These are phyloP conservation scores for Apiotrichum gracile DNA, from an alignment of 1,284 basidiomycete genomes.

Conservation along the genomic window DNA sequence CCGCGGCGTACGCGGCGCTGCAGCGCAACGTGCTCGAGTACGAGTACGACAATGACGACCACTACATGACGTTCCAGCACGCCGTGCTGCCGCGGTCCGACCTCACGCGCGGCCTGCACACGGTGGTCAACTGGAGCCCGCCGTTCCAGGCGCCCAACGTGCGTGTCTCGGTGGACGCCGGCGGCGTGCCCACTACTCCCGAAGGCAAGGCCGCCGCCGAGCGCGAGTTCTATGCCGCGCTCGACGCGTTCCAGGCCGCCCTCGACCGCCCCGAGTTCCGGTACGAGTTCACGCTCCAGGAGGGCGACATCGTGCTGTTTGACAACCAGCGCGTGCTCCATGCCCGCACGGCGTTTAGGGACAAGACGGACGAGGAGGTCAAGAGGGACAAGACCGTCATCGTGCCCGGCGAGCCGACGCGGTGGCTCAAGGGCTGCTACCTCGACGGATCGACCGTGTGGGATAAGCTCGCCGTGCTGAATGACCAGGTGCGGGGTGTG, in stretches of 20 bases:
- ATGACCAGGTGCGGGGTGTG: conserved; percentile 12
- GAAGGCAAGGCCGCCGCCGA: conserved; percentile 22
- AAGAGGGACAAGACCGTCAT: conserved; percentile 28
- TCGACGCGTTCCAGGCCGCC: conserved; percentile 59
- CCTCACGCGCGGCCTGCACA: conserved; percentile 12
- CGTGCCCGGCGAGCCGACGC: conserved; percentile 53
- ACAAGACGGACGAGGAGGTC: conserved; percentile 36
- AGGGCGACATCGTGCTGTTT: conserved; percentile 85
- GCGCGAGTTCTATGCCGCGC: conserved; percentile 59
- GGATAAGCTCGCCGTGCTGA: conserved; percentile 49
- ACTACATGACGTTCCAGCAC: conserved; percentile 74
- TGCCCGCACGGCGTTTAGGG: conserved; percentile 71
- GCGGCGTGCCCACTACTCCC: neutral
- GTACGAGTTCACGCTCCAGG: conserved; percentile 64
- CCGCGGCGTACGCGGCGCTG: conserved; percentile 50
- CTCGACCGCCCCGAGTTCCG: conserved; percentile 57
- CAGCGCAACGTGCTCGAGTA: conserved; percentile 68
- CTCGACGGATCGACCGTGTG: conserved; percentile 70
- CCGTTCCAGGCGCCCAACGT: conserved; percentile 72
- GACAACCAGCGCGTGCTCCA: conserved; percentile 92
- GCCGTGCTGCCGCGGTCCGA: conserved; percentile 60
- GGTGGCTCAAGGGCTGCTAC: conserved; percentile 85
- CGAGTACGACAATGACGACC: conserved; percentile 85
- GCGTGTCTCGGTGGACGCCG: neutral
- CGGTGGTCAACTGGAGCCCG: conserved; percentile 82